Percentiles rank a stretch among this genome's conserved stretches.
phyloP scores from a whole-genome alignment of 352 stramenopile genomes.

The Globisporangium radiosum region DNA sequence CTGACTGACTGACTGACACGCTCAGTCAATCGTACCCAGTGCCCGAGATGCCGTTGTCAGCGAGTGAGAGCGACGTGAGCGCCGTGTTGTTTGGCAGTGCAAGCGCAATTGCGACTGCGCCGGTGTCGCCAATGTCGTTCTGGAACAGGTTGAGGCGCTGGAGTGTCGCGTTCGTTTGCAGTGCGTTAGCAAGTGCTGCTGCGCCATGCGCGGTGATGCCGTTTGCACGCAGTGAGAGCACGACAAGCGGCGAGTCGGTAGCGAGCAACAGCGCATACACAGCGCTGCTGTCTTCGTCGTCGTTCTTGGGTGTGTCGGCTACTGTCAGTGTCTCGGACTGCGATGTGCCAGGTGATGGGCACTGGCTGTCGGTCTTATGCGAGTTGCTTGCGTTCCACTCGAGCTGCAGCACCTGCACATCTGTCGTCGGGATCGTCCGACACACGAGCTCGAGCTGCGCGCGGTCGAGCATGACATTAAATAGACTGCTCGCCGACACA shows the following conservation, averaged over 20 bases:
- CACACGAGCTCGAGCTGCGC: slow-evolving; percentile 49
- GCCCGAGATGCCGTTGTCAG: slow-evolving; percentile 48
- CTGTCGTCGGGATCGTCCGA: slow-evolving; percentile 37
- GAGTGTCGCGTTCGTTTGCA: slow-evolving; percentile 44
- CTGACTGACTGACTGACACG: background rate
- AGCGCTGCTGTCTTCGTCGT: slow-evolving; percentile 5
- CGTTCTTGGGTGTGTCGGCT: slow-evolving; percentile 8
- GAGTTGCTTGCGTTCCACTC: slow-evolving; percentile 48
- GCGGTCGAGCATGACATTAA: slow-evolving; percentile 47
- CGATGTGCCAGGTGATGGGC: background rate
- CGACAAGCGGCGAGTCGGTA: slow-evolving; percentile 29
- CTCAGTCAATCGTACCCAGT: slow-evolving; percentile 13
- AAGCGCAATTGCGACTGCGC: slow-evolving; percentile 43
- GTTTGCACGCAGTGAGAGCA: slow-evolving; percentile 60
- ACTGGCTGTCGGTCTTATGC: background rate
- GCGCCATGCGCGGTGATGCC: slow-evolving; percentile 37
- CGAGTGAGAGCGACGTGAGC: slow-evolving; percentile 60
- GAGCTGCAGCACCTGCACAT: slow-evolving; percentile 47
- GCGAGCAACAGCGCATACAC: slow-evolving; percentile 38
- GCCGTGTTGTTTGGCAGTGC: slow-evolving; percentile 48
- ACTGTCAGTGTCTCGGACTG: background rate
- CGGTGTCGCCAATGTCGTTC: slow-evolving; percentile 50
- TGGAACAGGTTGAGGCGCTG: slow-evolving; percentile 67
- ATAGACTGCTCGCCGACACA: slow-evolving; percentile 27
- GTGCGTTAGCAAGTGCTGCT: slow-evolving; percentile 24